Evolutionary conservation across 2,329 filamentous ascomycete species (phyloP).

Genomic region (Amauroascus niger): DNA sequence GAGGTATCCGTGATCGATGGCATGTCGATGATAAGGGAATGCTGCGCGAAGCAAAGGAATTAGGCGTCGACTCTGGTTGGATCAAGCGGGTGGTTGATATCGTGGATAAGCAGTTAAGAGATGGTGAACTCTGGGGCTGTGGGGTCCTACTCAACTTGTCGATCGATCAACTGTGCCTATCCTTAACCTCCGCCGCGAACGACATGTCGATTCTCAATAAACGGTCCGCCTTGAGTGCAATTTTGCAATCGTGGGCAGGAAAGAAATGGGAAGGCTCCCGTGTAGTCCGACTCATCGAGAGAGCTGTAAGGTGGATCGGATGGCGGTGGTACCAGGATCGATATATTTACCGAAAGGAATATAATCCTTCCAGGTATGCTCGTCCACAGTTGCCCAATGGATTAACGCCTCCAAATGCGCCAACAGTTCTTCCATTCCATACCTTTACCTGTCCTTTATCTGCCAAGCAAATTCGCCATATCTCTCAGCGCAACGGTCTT

Average conservation of each 20-base stretch:
- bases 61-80: slow-evolving; percentile 60
- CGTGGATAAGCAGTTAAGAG: slow-evolving; percentile 74
- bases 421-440: slow-evolving; percentile 92
- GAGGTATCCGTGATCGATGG: slow-evolving; percentile 73
- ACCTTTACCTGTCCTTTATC: slow-evolving; percentile 93
- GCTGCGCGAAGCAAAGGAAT: slow-evolving; percentile 62
- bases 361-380: slow-evolving; percentile 51
- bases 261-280: slow-evolving; percentile 82
- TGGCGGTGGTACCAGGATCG: slow-evolving; percentile 84
- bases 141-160: slow-evolving; percentile 54
- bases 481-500: slow-evolving; percentile 88
- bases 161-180: slow-evolving; percentile 44
- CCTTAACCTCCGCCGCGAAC: slow-evolving; percentile 35
- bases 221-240: slow-evolving; percentile 26
- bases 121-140: slow-evolving; percentile 77
- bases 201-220: slow-evolving; percentile 23
- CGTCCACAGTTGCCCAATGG: slow-evolving; percentile 63
- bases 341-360: slow-evolving; percentile 53
- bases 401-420: slow-evolving; percentile 72
- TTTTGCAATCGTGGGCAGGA: slow-evolving; percentile 54
- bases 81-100: slow-evolving; percentile 86
- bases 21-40: slow-evolving; percentile 80
- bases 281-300: slow-evolving; percentile 72
- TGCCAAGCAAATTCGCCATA: slow-evolving; percentile 81
- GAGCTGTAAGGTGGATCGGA: slow-evolving; percentile 64